Conservation (phyloP, 2,329 filamentous ascomycete species). For the Colletotrichum liriopes region DNA sequence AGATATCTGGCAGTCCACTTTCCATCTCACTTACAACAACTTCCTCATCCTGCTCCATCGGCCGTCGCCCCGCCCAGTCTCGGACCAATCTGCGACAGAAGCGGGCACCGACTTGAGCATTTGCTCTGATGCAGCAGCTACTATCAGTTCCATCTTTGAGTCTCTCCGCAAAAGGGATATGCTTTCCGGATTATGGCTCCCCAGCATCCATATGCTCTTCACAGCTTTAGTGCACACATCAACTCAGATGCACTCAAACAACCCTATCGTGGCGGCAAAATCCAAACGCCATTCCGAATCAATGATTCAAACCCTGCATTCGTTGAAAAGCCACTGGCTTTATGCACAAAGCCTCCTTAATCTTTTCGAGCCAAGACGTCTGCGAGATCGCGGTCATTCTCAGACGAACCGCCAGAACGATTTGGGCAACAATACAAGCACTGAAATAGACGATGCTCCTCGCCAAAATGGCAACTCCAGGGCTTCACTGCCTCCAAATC, state of each 20-base stretch:
- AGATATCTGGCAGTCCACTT: slow-evolving; percentile 50
- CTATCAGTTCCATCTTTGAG: slow-evolving; percentile 51
- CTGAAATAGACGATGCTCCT: neutral
- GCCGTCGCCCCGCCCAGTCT: slow-evolving; percentile 44
- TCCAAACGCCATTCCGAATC: slow-evolving; percentile 50
- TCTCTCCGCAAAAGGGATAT: slow-evolving; percentile 46
- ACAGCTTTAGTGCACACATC: slow-evolving; percentile 51
- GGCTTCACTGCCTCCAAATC: neutral
- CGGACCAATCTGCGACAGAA: slow-evolving; percentile 33
- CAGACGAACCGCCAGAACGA: neutral
- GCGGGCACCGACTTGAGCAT: slow-evolving; percentile 49
- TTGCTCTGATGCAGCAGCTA: slow-evolving; percentile 49
- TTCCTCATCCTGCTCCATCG: slow-evolving; percentile 54
- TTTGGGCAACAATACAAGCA: too few relatives aligned
- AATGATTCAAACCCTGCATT: slow-evolving; percentile 49
- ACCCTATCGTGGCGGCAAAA: slow-evolving; percentile 51
- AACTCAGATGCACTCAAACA: slow-evolving; percentile 48
- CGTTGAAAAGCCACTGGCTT: slow-evolving; percentile 50
- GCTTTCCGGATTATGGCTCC: slow-evolving; percentile 50
- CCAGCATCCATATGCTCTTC: slow-evolving; percentile 50
- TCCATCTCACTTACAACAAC: slow-evolving; percentile 55
- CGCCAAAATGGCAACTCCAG: neutral
- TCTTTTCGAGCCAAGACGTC: slow-evolving; percentile 47
- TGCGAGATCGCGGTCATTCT: slow-evolving; percentile 19
- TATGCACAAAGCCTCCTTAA: slow-evolving; percentile 52